Conservation (phyloP, 352 stramenopile genomes). For the Phytophthora pisi region DNA sequence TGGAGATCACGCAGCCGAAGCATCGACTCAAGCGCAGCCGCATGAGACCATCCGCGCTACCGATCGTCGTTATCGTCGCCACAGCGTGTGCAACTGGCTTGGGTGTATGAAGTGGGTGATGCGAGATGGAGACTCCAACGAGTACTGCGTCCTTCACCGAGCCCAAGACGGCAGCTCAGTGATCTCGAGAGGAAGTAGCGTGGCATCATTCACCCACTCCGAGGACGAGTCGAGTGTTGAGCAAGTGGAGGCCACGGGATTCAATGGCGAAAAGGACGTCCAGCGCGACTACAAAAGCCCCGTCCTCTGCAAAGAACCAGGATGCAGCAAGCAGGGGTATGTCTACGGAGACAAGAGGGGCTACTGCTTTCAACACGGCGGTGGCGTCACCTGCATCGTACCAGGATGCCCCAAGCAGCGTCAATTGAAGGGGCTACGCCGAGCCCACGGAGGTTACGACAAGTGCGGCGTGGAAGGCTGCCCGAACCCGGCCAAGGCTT, state of each 20-base stretch:
- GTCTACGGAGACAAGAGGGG: not conserved
- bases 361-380: slow-evolving; percentile 15
- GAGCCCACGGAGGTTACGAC: slow-evolving; percentile 4
- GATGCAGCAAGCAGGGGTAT: not conserved
- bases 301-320: slow-evolving; percentile 5
- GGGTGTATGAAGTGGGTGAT: slow-evolving; percentile 12
- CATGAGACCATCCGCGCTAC: too few relatives aligned
- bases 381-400: not conserved
- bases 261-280: too few relatives aligned
- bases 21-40: too few relatives aligned
- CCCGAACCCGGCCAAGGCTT: not conserved
- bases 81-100: not conserved
- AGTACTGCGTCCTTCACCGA: slow-evolving; percentile 6
- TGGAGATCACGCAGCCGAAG: too few relatives aligned
- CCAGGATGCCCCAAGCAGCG: slow-evolving; percentile 6
- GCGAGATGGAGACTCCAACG: not conserved
- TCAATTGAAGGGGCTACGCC: not conserved
- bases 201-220: too few relatives aligned
- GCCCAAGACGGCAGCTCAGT: too few relatives aligned
- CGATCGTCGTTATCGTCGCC: too few relatives aligned
- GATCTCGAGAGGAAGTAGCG: too few relatives aligned
- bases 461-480: slow-evolving; percentile 9
- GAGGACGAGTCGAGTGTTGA: not conserved
- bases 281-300: too few relatives aligned
- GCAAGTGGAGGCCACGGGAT: too few relatives aligned